Evolutionary conservation across 139 green algal genomes (phyloP), one percentile per base, ranked within the genome.

Genomic region (Coelastrella sp.): DNA sequence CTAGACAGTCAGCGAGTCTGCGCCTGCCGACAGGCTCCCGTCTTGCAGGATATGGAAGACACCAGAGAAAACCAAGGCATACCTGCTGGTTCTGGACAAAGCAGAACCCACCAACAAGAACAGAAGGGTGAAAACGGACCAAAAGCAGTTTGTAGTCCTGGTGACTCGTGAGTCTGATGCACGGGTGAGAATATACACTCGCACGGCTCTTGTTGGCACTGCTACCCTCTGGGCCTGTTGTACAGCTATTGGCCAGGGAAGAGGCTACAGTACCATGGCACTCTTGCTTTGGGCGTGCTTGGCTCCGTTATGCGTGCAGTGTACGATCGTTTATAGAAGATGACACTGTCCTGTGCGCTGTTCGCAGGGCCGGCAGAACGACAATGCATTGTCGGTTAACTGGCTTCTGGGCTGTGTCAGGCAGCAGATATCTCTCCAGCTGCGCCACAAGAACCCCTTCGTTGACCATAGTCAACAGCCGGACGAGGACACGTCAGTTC

Each of bases 381-480:
- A 87, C 23, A 14, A 8, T 17, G 10, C 65, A 2, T n/a, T 88
- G 3, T 88, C 83, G 17, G 58, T 88, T 19, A 80, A 80, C 20
- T 73, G 23, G 7, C 54, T 88, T 14, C 83, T 88, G 83, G 60
- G 68, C 83, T 66, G 17, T 20, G 4, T 80, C 4, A 66, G 83
- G 23, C 77, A 76, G 23, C 68, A 68, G 19, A n/a, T 57, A 13
- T 80, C 66, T 5, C 10, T n/a, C 16, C 57, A 61, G 78, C 87
- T 91, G 65, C 77, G 78, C 6, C 65, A 81, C 78, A 86, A 86
- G 61, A 91, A 91, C 78, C 77, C 78, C 19, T 91, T 91, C 19
- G 14, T 73, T 2, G 78, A 81, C n/a, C 65, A 86, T 17, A 54
- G 60, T 7, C 23, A 80, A 7, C 58, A 75, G 3, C 81, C 81